Conservation (phyloP, 2,329 filamentous ascomycete genomes). For the Geosmithia flava region DNA sequence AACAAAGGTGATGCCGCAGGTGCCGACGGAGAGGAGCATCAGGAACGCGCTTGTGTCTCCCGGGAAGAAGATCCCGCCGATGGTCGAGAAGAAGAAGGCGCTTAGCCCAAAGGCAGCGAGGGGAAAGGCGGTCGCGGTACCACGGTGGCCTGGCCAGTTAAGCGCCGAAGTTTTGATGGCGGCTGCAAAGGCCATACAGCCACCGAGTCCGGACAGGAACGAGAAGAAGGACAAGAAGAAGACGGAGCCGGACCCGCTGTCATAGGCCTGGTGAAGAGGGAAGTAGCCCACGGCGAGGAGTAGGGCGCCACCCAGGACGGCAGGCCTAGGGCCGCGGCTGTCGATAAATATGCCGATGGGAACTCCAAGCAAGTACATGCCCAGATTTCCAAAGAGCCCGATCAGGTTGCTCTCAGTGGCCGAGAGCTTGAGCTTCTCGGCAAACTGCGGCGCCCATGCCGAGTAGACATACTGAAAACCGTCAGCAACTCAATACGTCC, state of each 20-base stretch:
- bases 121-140: constrained; percentile 89
- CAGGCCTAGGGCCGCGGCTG: constrained; percentile 63
- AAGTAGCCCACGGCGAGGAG: constrained; percentile 73
- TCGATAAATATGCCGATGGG: constrained; percentile 85
- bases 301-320: constrained; percentile 63
- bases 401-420: constrained; percentile 92
- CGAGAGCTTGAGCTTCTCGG: constrained; percentile 71
- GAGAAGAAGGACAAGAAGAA: constrained; percentile 65
- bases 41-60: constrained; percentile 76
- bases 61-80: constrained; percentile 67
- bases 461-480: constrained; percentile 80
- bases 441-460: constrained; percentile 94
- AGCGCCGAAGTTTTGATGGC: constrained; percentile 77
- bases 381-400: constrained; percentile 72
- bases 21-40: constrained; percentile 67
- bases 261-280: constrained; percentile 69
- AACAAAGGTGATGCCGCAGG: constrained; percentile 59
- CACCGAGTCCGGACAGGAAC: constrained; percentile 76
- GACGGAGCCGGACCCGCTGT: constrained; percentile 49
- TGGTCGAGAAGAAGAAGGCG: constrained; percentile 86
- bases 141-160: constrained; percentile 84
- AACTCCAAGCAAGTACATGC: constrained; percentile 88
- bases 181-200: constrained; percentile 82
- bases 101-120: constrained; percentile 87
- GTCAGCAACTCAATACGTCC: neutral